A percentile compares a stretch with the other conserved stretches of the same genome.
Conservation (phyloP, 169 alveolate species). For the Eimeria mitis region DNA sequence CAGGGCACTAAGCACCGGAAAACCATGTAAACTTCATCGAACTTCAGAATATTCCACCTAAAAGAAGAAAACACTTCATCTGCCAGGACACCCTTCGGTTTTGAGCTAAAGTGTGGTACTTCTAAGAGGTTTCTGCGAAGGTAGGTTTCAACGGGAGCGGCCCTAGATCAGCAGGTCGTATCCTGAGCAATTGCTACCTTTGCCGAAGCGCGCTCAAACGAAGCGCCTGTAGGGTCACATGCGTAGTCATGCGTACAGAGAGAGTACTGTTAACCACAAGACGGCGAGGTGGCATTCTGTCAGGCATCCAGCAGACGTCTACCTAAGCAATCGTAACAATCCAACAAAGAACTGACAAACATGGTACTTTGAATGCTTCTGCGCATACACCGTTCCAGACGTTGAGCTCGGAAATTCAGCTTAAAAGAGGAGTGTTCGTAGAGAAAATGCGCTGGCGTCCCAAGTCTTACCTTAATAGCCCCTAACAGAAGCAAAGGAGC, state of each 20-base stretch:
- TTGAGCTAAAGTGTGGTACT: not conserved
- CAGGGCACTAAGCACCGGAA: not conserved
- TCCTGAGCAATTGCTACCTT: not conserved
- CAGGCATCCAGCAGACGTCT: constrained; percentile 62
- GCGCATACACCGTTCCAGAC: not conserved
- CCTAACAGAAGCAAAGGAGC: constrained; percentile 45
- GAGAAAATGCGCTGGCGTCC: not conserved
- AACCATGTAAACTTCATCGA: not conserved
- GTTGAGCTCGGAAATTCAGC: no score
- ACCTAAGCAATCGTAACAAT: constrained; percentile 7
- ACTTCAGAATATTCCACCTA: not conserved
- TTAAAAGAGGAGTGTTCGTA: not conserved
- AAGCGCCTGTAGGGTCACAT: constrained; percentile 55
- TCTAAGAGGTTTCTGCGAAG: not conserved
- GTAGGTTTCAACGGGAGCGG: not conserved
- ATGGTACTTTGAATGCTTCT: not conserved
- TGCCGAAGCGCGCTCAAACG: constrained; percentile 65
- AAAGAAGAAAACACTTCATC: not conserved
- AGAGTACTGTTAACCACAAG: constrained; percentile 60
- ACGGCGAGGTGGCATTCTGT: constrained; percentile 64
- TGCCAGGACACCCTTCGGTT: not conserved
- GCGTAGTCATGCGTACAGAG: constrained; percentile 44
- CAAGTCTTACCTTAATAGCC: constrained; percentile 33
- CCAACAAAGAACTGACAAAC: not conserved
- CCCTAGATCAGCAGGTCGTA: not conserved